These are phyloP conservation scores for Pisolithus tinctorius DNA, from an alignment of 768 basidiomycete genomes.

Conservation along the genomic window DNA sequence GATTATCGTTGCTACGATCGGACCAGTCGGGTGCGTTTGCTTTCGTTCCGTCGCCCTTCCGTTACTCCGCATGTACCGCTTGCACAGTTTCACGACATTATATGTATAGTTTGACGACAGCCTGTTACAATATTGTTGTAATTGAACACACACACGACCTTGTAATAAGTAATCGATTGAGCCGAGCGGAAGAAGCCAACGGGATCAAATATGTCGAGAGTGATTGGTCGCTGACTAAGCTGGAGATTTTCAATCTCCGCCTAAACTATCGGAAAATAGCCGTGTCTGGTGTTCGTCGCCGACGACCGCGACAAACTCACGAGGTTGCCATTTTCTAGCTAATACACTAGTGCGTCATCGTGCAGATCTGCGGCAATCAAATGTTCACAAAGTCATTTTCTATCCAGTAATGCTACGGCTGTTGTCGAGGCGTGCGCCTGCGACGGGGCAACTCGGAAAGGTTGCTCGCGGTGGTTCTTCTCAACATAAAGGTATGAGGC, in stretches of 20 bases:
- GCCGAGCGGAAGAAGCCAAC: neutral
- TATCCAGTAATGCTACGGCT: constrained; percentile 55
- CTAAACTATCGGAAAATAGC: constrained; percentile 7
- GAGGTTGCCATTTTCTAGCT: constrained; percentile 11
- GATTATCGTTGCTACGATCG: neutral
- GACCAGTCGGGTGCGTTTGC: neutral
- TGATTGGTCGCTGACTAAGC: constrained; percentile 10
- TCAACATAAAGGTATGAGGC: constrained; percentile 22
- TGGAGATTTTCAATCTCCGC: constrained; percentile 13
- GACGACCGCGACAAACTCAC: constrained; percentile 38
- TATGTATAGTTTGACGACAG: neutral
- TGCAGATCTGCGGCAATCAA: neutral
- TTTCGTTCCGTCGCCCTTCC: neutral
- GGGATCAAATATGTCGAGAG: neutral
- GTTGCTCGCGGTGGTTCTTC: constrained; percentile 39
- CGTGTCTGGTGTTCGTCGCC: constrained; percentile 24
- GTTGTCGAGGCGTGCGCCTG: constrained; percentile 49
- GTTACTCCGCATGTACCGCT: neutral
- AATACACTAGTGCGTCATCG: constrained; percentile 1
- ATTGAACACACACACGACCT: neutral
- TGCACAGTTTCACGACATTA: too few species aligned
- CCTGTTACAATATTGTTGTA: neutral
- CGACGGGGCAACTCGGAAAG: constrained; percentile 66
- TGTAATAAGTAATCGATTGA: neutral
- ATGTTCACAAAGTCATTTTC: constrained; percentile 1